These are phyloP conservation scores for Inga laurina DNA, from an alignment of 306 rosid species.

Conservation along the genomic window DNA sequence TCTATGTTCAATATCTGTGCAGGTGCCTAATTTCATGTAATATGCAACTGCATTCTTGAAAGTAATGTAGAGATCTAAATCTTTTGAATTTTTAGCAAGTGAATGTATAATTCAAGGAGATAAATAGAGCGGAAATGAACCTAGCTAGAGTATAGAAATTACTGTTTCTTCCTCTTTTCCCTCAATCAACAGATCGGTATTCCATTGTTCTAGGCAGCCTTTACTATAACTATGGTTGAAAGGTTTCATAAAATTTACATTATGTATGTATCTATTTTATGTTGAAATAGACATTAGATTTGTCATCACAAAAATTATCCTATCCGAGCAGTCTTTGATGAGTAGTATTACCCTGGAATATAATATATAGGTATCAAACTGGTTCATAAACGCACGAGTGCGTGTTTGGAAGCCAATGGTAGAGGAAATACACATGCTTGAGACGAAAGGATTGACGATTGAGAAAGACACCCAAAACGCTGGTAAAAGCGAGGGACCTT, in stretches of 20 bases:
- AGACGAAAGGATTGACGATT: constrained; percentile 57
- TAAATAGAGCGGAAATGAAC: background rate
- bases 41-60: background rate
- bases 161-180: background rate
- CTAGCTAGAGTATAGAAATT: background rate
- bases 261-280: background rate
- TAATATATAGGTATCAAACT: constrained; percentile 77
- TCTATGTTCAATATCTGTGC: background rate
- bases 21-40: background rate
- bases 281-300: background rate
- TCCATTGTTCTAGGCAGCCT: background rate
- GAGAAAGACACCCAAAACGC: constrained; percentile 15
- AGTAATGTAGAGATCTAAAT: background rate
- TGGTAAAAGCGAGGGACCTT: constrained; percentile 29
- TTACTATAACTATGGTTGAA: background rate
- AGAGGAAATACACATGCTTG: constrained; percentile 95
- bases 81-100: background rate
- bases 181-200: background rate
- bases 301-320: background rate
- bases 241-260: background rate
- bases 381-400: constrained; percentile 96
- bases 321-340: background rate
- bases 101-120: background rate
- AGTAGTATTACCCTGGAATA: background rate
- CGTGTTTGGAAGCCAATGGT: constrained; percentile 99